phyloP scores from a whole-genome alignment of 495 filamentous ascomycete species.

The Filosporella fistucella region DNA sequence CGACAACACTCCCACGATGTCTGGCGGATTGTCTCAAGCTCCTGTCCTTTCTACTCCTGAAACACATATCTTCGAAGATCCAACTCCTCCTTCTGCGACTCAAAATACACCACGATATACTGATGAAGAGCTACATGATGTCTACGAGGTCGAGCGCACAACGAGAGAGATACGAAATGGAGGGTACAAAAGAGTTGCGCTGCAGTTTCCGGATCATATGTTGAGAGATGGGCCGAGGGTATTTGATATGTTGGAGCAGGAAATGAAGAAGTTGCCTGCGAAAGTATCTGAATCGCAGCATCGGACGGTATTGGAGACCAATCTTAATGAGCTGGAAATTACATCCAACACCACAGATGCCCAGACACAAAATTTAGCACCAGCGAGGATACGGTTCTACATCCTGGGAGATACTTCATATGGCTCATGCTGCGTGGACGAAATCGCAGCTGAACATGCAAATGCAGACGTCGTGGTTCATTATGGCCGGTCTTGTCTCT shows the following conservation, averaged over 20 bases:
- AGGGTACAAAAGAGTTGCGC: slow-evolving; percentile 70
- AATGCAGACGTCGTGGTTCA: slow-evolving; percentile 90
- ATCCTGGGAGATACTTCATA: slow-evolving; percentile 97
- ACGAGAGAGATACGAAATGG: slow-evolving; percentile 65
- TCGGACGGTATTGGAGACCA: neutral
- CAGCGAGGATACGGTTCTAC: slow-evolving; percentile 61
- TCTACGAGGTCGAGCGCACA: slow-evolving; percentile 86
- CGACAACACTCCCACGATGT: neutral
- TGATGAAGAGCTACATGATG: slow-evolving; percentile 67
- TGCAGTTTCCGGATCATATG: slow-evolving; percentile 95
- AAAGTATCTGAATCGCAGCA: neutral
- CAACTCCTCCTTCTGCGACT: slow-evolving; percentile 31
- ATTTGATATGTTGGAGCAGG: slow-evolving; percentile 58
- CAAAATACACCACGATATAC: slow-evolving; percentile 39
- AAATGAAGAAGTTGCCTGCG: slow-evolving; percentile 38
- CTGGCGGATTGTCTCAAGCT: slow-evolving; percentile 26
- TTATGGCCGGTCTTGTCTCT: slow-evolving; percentile 89
- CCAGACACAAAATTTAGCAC: neutral
- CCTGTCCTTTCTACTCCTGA: slow-evolving; percentile 89
- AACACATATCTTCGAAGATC: slow-evolving; percentile 68
- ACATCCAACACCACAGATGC: neutral
- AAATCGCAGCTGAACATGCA: slow-evolving; percentile 93
- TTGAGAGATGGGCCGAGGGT: slow-evolving; percentile 80
- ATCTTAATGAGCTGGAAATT: neutral
- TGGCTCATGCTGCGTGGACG: slow-evolving; percentile 94